Conservation (phyloP, 2,329 filamentous ascomycete species). For the Tolypocladium pustulatum region DNA sequence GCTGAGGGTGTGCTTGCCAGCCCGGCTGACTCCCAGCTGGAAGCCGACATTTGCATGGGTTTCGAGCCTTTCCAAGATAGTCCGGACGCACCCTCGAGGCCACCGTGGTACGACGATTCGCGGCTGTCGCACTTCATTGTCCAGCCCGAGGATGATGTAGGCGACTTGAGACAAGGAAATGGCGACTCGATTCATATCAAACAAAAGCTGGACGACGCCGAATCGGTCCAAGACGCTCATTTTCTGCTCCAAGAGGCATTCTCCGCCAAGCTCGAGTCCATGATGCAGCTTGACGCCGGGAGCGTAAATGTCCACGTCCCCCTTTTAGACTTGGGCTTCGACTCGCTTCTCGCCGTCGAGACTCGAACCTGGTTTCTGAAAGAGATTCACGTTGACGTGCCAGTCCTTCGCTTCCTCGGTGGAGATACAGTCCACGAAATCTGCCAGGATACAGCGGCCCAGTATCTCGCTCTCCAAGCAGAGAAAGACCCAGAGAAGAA, state of each 20-base stretch:
- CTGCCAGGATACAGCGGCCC: background rate
- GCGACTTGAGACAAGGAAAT: background rate
- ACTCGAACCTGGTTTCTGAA: conserved; percentile 39
- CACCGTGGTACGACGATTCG: background rate
- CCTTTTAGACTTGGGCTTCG: conserved; percentile 13
- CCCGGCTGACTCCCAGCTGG: background rate
- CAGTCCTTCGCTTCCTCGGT: conserved; percentile 27
- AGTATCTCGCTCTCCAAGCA: background rate
- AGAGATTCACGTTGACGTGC: conserved; percentile 30
- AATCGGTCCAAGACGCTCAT: background rate
- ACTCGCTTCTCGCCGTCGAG: conserved; percentile 18
- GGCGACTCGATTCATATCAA: background rate
- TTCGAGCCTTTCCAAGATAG: background rate
- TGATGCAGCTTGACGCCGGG: background rate
- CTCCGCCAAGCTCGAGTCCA: background rate
- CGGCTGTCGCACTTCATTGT: background rate
- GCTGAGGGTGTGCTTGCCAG: background rate
- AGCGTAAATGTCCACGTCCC: conserved; percentile 1
- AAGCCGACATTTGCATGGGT: background rate
- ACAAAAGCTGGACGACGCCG: background rate
- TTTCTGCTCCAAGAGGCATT: background rate
- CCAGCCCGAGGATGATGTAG: background rate
- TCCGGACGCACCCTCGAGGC: background rate
- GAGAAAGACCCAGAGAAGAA: background rate
- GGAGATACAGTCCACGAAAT: background rate